A percentile compares a stretch with the other conserved stretches of the same genome.
These are phyloP conservation scores for Diplotaxis tenuifolia DNA, from an alignment of 345 rosid species.

Conservation along the genomic window DNA sequence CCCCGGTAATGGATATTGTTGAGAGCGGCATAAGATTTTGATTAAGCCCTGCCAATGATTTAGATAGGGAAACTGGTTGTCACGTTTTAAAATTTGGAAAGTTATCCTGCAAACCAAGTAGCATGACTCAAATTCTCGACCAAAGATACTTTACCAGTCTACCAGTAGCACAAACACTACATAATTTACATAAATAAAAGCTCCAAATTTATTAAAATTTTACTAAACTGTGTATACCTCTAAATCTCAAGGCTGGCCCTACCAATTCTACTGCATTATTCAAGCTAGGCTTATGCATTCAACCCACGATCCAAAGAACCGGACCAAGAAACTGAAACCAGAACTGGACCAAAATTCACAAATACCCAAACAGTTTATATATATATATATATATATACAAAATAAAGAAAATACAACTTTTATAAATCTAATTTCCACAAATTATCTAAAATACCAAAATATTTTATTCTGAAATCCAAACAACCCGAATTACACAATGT, in stretches of 20 bases:
- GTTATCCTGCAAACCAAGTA: conserved; percentile 61
- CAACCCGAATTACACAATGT: background rate
- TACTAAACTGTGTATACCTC: no score
- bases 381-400: background rate
- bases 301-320: background rate
- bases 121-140: conserved; percentile 33
- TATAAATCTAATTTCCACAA: background rate
- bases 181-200: no score
- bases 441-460: background rate
- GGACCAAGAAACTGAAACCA: background rate
- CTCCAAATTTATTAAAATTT: no score
- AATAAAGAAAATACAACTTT: background rate
- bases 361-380: background rate
- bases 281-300: background rate
- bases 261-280: background rate
- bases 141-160: background rate
- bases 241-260: no score
- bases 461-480: background rate
- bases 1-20: conserved; percentile 50
- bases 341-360: background rate
- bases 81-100: conserved; percentile 49
- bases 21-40: conserved; percentile 43
- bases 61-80: conserved; percentile 68
- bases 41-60: conserved; percentile 66
- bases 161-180: background rate